Evolutionary conservation across 225 moss, liverwort and hornwort genomes (phyloP).

Genomic region (Bryum argenteum): DNA sequence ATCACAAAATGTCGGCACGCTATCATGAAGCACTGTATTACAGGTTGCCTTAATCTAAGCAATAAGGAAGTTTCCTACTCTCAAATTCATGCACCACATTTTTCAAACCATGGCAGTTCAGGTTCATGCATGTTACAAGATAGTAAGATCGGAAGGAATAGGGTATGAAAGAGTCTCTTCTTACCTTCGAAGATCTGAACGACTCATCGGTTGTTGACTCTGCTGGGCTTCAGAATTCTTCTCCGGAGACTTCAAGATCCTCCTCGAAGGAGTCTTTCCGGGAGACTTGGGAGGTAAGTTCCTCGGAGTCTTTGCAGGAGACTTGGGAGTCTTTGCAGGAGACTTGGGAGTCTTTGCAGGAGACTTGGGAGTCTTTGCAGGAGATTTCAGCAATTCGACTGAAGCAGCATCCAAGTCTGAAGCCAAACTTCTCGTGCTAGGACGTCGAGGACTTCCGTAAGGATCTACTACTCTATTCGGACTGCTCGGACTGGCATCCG

Average conservation of each 20-base stretch:
- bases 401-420: conserved; percentile 40
- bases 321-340: conserved; percentile 30
- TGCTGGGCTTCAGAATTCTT: conserved; percentile 31
- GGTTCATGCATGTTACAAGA: conserved; percentile 11
- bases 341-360: conserved; percentile 16
- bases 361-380: conserved; percentile 29
- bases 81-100: not conserved
- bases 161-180: not conserved
- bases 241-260: conserved; percentile 38
- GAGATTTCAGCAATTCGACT: not conserved
- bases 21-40: not conserved
- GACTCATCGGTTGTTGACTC: conserved; percentile 51
- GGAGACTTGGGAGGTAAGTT: conserved; percentile 34
- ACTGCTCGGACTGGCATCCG: conserved; percentile 37
- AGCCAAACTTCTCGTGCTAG: conserved; percentile 33
- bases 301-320: conserved; percentile 39
- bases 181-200: conserved; percentile 61
- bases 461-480: conserved; percentile 24
- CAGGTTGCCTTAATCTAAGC: too few relatives aligned
- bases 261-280: conserved; percentile 27
- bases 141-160: too few relatives aligned
- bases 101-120: not conserved
- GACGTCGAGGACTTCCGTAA: conserved; percentile 42
- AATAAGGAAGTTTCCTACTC: not conserved
- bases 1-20: not conserved